Evolutionary conservation across 202 grass and related monocot species (phyloP), one percentile per base, ranked within the genome.

Genomic region (Panicum hallii): DNA sequence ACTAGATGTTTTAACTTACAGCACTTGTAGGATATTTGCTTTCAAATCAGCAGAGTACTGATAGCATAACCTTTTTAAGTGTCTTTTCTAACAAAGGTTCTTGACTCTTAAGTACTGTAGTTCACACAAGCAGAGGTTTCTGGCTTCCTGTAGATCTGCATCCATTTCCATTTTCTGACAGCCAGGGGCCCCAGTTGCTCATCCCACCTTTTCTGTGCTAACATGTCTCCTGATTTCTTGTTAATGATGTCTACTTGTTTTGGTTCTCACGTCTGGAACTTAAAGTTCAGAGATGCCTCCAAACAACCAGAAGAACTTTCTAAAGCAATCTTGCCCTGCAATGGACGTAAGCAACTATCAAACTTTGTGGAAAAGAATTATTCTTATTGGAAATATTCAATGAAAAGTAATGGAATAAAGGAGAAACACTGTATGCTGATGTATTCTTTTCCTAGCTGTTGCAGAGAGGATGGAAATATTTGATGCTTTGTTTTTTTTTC

Each of bases 261-360:
- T 72, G 26, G 30, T 86, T 82, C 47, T 57, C 79, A 86, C 78
- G 58, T 82, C 71, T 78, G 57, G 73, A 67, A 82, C 66, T 40
- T 58, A 38, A 63, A 86, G 61, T 63, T 63, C 11, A 76, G 64
- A 40, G 11, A 85, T 76, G 64, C 70, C 75, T 63, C 41, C 55
- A 56, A 42, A 75, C 64, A 55, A 70, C 54, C 55, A 5, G 43
- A 55, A 85, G 46, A 81, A 47, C 28, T 40, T 77, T n/a, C 10
- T 9, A 11, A 63, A 90, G 70, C 83, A 72, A 49, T 82, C 60
- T 79, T 84, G 68, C 75, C 67, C 47, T 84, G 68, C 19, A 44
- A 64, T 72, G 46, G 19, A 56, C 11, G 38, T 44, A 67, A 49
- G 63, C 46, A 41, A 30, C 20, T 49, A 32, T 45, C 10, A 1